Evolutionary conservation across 202 grass and related monocot species (phyloP), one percentile per base, ranked within the genome.

Genomic region (Miscanthus sacchariflorus): DNA sequence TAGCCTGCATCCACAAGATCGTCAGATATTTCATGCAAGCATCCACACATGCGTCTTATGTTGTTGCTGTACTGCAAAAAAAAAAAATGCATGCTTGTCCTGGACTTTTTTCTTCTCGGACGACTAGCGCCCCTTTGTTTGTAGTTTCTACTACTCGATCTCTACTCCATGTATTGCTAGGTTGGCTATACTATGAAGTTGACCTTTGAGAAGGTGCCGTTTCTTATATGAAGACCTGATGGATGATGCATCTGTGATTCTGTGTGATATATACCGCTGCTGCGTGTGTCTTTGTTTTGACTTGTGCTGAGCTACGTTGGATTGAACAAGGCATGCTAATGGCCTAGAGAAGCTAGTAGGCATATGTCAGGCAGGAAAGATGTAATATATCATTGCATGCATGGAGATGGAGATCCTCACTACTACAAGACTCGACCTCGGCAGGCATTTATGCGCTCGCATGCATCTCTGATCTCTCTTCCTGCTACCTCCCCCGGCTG

Each of bases 361-460:
- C 76, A 49, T 42, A 42, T 88, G 86, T 85, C 90, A 88, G 82
- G 69, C 50, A 19, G 79, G 63, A 88, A 91, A 80, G 87, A 64
- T 84, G 56, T 58, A 58, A 74, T 75, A 71, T 81, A 36, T 82
- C 77, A 82, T 85, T 78, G 73, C 78, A 83, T 83, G 73, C 78
- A 83, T 82, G 83, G 81, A 81, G 72, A 66, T 13, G 63, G n/a
- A 88, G 59, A 64, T 64, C 58, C 58, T 63, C 15, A 54, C 15
- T 18, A 0, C 48, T 15, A 6, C 38, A 6, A 7, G 12, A 15
- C 12, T 48, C 36, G 86, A 21, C 59, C 68, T 48, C 68, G 59
- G 64, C 71, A 46, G 33, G 78, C 72, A 88, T 88, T 77, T 85
- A 85, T 33, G 7, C 30, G 5, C 35, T 28, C 28, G 66, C 70